Evolutionary conservation across 2,329 filamentous ascomycete genomes (phyloP).

Genomic region (Falciphora oryzae): DNA sequence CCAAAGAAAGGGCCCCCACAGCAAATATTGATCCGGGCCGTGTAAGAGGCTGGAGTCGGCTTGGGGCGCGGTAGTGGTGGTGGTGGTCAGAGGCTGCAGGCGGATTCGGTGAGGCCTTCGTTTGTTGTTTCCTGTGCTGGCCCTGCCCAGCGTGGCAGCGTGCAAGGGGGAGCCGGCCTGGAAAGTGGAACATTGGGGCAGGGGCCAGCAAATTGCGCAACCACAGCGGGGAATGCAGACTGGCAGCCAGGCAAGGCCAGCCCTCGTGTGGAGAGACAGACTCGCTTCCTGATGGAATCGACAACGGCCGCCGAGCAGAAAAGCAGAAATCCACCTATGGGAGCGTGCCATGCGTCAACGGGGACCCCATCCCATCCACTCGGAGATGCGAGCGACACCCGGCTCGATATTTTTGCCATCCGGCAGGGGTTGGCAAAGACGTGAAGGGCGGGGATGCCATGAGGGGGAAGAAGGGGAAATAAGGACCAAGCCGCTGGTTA

Average conservation of each 20-base stretch:
- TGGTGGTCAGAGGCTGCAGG: background rate
- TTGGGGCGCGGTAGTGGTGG: background rate
- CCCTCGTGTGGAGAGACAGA: background rate
- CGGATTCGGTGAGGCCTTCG: background rate
- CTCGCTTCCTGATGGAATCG: background rate
- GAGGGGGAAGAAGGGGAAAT: too few relatives aligned
- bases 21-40: conserved; percentile 3
- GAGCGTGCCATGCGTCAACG: background rate
- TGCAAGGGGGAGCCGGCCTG: background rate
- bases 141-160: background rate
- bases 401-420: background rate
- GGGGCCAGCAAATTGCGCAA: background rate
- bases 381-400: background rate
- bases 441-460: too few relatives aligned
- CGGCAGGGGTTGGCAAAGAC: too few relatives aligned
- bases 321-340: conserved; percentile 5
- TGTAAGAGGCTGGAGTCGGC: background rate
- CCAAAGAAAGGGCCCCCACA: background rate
- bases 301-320: too few relatives aligned
- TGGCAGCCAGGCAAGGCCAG: too few relatives aligned
- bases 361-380: background rate
- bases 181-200: background rate
- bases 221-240: background rate
- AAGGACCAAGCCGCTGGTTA: too few relatives aligned
- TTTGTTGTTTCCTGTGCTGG: background rate